phyloP scores from a whole-genome alignment of 352 stramenopile genomes.

The Globisporangium iwayamae region DNA sequence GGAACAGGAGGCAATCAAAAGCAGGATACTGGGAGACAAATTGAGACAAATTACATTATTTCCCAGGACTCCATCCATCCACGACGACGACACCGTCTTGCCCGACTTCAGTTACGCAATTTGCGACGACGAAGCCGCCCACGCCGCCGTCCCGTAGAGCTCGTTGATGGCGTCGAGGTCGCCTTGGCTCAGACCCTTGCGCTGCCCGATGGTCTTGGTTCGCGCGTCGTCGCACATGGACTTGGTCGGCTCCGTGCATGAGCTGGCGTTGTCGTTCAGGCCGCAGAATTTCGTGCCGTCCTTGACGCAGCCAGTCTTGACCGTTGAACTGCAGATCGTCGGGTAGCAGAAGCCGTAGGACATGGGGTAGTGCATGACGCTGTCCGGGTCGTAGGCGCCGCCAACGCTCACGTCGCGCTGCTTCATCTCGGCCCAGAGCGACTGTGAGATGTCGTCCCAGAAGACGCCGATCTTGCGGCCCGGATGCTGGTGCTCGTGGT shows the following conservation, averaged over 20 bases:
- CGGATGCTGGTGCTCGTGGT: slow-evolving; percentile 82
- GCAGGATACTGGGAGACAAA: background rate
- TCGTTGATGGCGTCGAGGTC: slow-evolving; percentile 44
- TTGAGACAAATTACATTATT: slow-evolving; percentile 16
- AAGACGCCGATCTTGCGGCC: slow-evolving; percentile 65
- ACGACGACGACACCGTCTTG: background rate
- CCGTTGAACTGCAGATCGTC: slow-evolving; percentile 37
- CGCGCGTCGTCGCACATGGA: slow-evolving; percentile 49
- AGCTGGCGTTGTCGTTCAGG: slow-evolving; percentile 55
- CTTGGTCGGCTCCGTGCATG: slow-evolving; percentile 58
- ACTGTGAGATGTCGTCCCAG: slow-evolving; percentile 70
- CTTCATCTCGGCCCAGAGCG: slow-evolving; percentile 71
- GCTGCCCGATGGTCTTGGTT: slow-evolving; percentile 61
- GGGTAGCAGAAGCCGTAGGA: slow-evolving; percentile 76
- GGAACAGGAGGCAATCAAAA: slow-evolving; percentile 11
- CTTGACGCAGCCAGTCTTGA: slow-evolving; percentile 46
- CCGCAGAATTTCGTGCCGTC: slow-evolving; percentile 63
- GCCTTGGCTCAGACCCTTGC: slow-evolving; percentile 47
- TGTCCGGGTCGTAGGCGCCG: slow-evolving; percentile 63
- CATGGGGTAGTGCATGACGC: slow-evolving; percentile 81
- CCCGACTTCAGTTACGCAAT: slow-evolving; percentile 15
- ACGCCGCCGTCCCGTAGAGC: slow-evolving; percentile 34
- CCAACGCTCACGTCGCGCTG: slow-evolving; percentile 63
- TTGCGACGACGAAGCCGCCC: slow-evolving; percentile 19
- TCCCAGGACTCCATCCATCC: slow-evolving; percentile 3